Conservation (phyloP, 495 filamentous ascomycete genomes). For the Penicillium egyptiacum region DNA sequence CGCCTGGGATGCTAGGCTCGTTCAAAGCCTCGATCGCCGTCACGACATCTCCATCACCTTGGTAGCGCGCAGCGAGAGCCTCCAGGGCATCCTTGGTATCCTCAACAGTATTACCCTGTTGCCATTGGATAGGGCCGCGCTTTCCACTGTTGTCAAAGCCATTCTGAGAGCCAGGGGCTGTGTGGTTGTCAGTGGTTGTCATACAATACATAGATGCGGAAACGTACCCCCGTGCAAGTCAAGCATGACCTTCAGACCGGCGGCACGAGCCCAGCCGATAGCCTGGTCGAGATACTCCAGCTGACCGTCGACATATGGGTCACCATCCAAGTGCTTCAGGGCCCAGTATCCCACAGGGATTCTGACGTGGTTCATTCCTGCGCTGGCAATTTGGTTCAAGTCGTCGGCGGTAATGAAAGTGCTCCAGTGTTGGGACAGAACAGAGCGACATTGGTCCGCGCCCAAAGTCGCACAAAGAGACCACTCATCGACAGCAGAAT, state of each 20-base stretch:
- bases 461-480: conserved; percentile 55
- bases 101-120: conserved; percentile 53
- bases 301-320: conserved; percentile 74
- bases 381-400: conserved; percentile 61
- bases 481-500: conserved; percentile 63
- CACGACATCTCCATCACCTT: conserved; percentile 61
- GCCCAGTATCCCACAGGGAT: conserved; percentile 85
- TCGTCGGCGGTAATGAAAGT: conserved; percentile 67
- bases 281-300: conserved; percentile 64
- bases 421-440: conserved; percentile 58
- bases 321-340: conserved; percentile 54
- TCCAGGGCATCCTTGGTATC: conserved; percentile 59
- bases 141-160: conserved; percentile 77
- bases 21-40: conserved; percentile 72
- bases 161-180: conserved; percentile 75
- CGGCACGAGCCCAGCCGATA: conserved; percentile 63
- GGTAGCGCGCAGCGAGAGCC: conserved; percentile 60
- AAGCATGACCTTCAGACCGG: conserved; percentile 66
- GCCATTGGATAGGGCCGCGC: conserved; percentile 65
- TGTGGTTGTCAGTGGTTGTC: conserved; percentile 20
- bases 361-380: conserved; percentile 72
- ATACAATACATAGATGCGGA: not conserved
- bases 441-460: conserved; percentile 44
- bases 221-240: conserved; percentile 67
- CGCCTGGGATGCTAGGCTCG: conserved; percentile 60